Evolutionary conservation across 2,329 filamentous ascomycete genomes (phyloP).

Genomic region (Elsinoe ampelina): DNA sequence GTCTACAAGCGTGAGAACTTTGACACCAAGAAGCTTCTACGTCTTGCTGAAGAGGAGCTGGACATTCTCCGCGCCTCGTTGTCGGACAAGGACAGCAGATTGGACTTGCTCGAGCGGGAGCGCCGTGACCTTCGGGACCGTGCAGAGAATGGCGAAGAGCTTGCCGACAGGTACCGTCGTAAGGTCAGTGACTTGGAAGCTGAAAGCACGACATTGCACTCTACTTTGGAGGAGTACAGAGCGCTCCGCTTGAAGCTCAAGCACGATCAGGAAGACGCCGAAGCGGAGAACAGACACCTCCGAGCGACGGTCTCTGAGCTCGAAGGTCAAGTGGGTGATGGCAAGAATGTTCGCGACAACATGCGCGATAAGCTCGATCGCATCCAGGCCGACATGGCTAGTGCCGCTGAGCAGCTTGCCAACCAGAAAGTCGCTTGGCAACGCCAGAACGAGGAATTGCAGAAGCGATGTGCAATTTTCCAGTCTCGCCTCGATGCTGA

Average conservation of each 20-base stretch:
- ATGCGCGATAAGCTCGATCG: slow-evolving; percentile 78
- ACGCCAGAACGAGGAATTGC: slow-evolving; percentile 54
- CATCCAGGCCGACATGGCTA: slow-evolving; percentile 78
- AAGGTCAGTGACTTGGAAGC: slow-evolving; percentile 37
- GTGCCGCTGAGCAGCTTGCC: slow-evolving; percentile 67
- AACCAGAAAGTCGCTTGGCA: slow-evolving; percentile 72
- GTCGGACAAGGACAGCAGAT: slow-evolving; percentile 34
- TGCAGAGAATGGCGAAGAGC: slow-evolving; percentile 28
- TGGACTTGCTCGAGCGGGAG: slow-evolving; percentile 36
- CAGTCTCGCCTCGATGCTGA: slow-evolving; percentile 42
- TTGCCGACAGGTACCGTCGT: slow-evolving; percentile 19
- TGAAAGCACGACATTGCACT: slow-evolving; percentile 53
- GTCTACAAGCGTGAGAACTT: slow-evolving; percentile 22
- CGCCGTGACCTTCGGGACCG: slow-evolving; percentile 32
- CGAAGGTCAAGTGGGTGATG: slow-evolving; percentile 73
- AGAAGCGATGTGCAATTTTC: slow-evolving; percentile 45
- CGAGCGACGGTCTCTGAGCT: slow-evolving; percentile 64
- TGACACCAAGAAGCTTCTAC: slow-evolving; percentile 36
- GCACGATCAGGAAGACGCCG: slow-evolving; percentile 47
- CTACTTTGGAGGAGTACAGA: slow-evolving; percentile 56
- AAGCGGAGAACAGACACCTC: slow-evolving; percentile 60
- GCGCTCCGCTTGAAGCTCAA: slow-evolving; percentile 51
- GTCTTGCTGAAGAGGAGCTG: slow-evolving; percentile 42
- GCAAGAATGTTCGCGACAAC: slow-evolving; percentile 69
- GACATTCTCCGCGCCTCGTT: slow-evolving; percentile 35